Conservation (phyloP, 257 asterid species). For the Plantago major region DNA sequence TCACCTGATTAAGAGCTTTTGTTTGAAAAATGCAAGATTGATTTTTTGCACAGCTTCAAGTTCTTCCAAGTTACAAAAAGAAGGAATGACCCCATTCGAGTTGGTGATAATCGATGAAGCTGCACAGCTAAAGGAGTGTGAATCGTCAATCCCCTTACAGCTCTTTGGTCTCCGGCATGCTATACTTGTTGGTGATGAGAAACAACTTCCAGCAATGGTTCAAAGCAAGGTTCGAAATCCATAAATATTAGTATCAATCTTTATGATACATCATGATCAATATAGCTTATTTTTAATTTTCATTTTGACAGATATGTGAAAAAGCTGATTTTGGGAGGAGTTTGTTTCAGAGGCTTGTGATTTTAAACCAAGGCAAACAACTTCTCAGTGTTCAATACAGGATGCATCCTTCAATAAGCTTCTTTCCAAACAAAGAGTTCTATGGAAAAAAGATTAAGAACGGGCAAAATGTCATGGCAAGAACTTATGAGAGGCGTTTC, state of each 20-base stretch:
- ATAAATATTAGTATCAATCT: neutral
- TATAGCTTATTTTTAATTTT: neutral
- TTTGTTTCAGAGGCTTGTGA: slow-evolving; percentile 65
- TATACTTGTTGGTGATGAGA: slow-evolving; percentile 67
- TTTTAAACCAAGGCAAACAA: slow-evolving; percentile 43
- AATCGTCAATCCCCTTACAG: slow-evolving; percentile 66
- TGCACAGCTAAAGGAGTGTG: slow-evolving; percentile 84
- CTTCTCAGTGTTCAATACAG: slow-evolving; percentile 67
- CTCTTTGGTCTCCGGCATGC: slow-evolving; percentile 62
- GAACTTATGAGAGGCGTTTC: slow-evolving; percentile 29
- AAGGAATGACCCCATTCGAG: slow-evolving; percentile 32
- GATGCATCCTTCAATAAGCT: slow-evolving; percentile 78
- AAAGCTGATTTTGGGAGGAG: slow-evolving; percentile 58
- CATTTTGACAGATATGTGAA: slow-evolving; percentile 45
- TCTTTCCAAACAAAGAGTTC: slow-evolving; percentile 64
- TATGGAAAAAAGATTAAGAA: slow-evolving; percentile 42
- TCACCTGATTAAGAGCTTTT: slow-evolving; percentile 22
- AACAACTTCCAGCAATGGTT: slow-evolving; percentile 80
- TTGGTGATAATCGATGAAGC: slow-evolving; percentile 77
- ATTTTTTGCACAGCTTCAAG: slow-evolving; percentile 69
- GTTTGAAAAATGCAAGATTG: slow-evolving; percentile 38
- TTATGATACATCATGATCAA: neutral
- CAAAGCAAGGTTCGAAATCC: slow-evolving; percentile 59
- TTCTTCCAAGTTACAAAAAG: slow-evolving; percentile 43
- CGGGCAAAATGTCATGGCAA: slow-evolving; percentile 43